Evolutionary conservation across 805 yeast genomes (phyloP).

Genomic region (Lachancea thermotolerans): DNA sequence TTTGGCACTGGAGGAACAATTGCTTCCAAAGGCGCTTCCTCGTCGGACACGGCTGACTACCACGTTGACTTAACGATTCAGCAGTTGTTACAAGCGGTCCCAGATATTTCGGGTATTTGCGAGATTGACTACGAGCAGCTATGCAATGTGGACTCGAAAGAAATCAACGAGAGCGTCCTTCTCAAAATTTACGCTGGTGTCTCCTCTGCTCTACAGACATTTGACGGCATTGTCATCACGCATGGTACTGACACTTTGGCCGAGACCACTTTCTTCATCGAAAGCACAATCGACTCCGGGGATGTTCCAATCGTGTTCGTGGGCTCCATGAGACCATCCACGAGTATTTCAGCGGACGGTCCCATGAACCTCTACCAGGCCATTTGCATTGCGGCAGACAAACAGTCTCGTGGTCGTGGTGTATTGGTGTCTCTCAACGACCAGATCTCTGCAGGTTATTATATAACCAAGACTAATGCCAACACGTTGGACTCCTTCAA

Average conservation of each 20-base stretch:
- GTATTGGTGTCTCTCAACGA: conserved; percentile 61
- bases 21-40: conserved; percentile 44
- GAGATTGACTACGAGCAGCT: conserved; percentile 57
- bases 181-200: conserved; percentile 41
- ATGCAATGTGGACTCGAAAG: conserved; percentile 55
- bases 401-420: conserved; percentile 49
- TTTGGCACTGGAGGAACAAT: conserved; percentile 57
- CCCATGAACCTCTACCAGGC: conserved; percentile 70
- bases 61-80: conserved; percentile 45
- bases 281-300: conserved; percentile 39
- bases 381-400: conserved; percentile 51
- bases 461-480: conserved; percentile 64
- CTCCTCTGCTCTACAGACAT: conserved; percentile 37
- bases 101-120: conserved; percentile 48
- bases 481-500: conserved; percentile 66
- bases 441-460: conserved; percentile 62
- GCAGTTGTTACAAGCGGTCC: conserved; percentile 46
- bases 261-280: conserved; percentile 60
- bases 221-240: conserved; percentile 57
- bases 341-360: conserved; percentile 65
- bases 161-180: conserved; percentile 42
- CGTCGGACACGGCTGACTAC: conserved; percentile 49
- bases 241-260: conserved; percentile 70
- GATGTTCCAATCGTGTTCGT: conserved; percentile 58
- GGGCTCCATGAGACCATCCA: conserved; percentile 71